Evolutionary conservation across 1,284 basidiomycete species (phyloP).

Genomic region (Cryptococcus maquisensis): DNA sequence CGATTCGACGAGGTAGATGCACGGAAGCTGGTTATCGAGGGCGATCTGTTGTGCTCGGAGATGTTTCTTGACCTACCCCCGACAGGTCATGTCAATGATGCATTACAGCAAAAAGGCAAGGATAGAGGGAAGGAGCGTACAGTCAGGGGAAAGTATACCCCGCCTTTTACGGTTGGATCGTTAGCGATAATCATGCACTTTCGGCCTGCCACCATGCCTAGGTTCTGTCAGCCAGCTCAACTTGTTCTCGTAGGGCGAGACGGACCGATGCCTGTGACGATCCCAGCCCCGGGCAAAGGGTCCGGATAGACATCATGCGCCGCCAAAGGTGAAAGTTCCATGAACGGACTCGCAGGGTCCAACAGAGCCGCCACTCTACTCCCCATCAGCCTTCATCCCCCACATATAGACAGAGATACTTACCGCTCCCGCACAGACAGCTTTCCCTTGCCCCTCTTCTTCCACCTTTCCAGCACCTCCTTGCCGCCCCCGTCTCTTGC

Average conservation of each 20-base stretch:
- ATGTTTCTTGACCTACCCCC: slow-evolving; percentile 81
- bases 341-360: slow-evolving; percentile 82
- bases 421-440: slow-evolving; percentile 81
- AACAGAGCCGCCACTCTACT: slow-evolving; percentile 62
- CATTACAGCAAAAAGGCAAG: background rate
- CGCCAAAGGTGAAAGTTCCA: slow-evolving; percentile 81
- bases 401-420: slow-evolving; percentile 6
- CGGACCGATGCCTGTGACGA: slow-evolving; percentile 82
- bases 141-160: slow-evolving; percentile 87
- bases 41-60: slow-evolving; percentile 90
- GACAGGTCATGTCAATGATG: background rate
- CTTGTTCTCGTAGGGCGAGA: background rate
- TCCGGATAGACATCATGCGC: slow-evolving; percentile 84
- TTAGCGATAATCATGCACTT: slow-evolving; percentile 89
- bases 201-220: slow-evolving; percentile 61
- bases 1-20: slow-evolving; percentile 93
- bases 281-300: slow-evolving; percentile 77
- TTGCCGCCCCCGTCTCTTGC: slow-evolving; percentile 50
- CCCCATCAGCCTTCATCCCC: background rate
- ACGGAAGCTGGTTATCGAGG: slow-evolving; percentile 80
- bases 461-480: slow-evolving; percentile 62
- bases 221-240: background rate
- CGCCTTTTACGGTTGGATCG: slow-evolving; percentile 90
- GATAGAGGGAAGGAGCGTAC: slow-evolving; percentile 50
- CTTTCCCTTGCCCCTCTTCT: slow-evolving; percentile 75